phyloP scores from a whole-genome alignment of 1,284 basidiomycete genomes.

The Ustilago tritici region DNA sequence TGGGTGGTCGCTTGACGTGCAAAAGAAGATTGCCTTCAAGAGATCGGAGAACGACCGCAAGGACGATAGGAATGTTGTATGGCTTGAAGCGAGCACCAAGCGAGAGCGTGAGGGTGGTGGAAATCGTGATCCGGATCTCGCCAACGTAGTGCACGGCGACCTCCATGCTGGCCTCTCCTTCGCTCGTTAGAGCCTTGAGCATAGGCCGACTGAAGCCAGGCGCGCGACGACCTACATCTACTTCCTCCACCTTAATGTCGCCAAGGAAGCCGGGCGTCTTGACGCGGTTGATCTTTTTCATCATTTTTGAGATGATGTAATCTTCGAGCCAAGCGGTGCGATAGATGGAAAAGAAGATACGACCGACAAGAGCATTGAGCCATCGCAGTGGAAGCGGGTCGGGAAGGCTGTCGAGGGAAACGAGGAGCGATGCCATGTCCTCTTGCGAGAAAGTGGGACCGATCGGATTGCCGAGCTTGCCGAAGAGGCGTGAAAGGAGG shows the following conservation, averaged over 20 bases:
- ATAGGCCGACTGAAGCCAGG: conserved; percentile 82
- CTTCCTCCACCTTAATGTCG: conserved; percentile 86
- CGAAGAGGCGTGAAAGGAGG: conserved; percentile 20
- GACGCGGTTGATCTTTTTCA: conserved; percentile 92
- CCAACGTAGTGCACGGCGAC: conserved; percentile 85
- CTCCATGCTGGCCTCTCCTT: conserved; percentile 91
- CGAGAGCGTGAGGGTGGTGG: conserved; percentile 87
- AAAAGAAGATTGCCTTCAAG: conserved; percentile 90
- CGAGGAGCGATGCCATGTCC: conserved; percentile 87
- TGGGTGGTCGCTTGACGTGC: conserved; percentile 93
- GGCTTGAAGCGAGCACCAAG: conserved; percentile 80
- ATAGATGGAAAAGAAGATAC: conserved; percentile 91
- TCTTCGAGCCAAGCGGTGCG: conserved; percentile 82
- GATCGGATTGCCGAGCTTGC: conserved; percentile 68
- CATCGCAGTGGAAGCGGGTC: conserved; percentile 96
- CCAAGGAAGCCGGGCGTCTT: conserved; percentile 87
- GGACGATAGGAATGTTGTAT: conserved; percentile 86
- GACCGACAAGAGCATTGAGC: conserved; percentile 92
- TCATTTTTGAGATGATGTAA: conserved; percentile 86
- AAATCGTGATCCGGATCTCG: conserved; percentile 86
- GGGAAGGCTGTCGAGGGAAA: conserved; percentile 87
- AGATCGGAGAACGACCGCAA: conserved; percentile 85
- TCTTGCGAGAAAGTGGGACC: conserved; percentile 77
- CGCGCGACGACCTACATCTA: conserved; percentile 85
- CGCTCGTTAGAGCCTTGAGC: conserved; percentile 92